Percentiles rank a stretch among this genome's conserved stretches.
Conservation (phyloP, 2,329 filamentous ascomycete species). For the Cladophialophora immunda region DNA sequence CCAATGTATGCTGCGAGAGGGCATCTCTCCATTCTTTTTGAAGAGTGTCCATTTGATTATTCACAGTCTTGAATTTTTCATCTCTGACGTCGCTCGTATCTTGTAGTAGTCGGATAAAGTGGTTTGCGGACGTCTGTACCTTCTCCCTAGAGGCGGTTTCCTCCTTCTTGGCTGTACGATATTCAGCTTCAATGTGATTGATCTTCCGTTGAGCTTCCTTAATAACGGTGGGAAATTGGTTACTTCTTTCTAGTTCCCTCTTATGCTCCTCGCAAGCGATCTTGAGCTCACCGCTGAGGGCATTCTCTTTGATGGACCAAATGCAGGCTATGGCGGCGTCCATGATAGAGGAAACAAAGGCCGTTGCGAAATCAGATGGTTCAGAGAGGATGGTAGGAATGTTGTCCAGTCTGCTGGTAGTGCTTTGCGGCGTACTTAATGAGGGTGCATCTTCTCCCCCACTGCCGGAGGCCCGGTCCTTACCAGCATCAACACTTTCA, state of each 20-base stretch:
- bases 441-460: neutral
- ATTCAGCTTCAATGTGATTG: conserved; percentile 12
- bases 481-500: neutral
- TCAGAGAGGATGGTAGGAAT: neutral
- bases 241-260: conserved; percentile 2
- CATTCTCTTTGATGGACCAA: conserved; percentile 6
- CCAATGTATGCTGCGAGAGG: conserved; percentile 12
- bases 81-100: conserved; percentile 8
- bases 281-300: conserved; percentile 4
- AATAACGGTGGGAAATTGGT: conserved; percentile 26
- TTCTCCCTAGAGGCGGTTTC: conserved; percentile 1
- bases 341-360: conserved; percentile 9
- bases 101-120: conserved; percentile 17
- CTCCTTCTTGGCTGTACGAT: conserved; percentile 14
- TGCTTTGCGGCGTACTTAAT: neutral
- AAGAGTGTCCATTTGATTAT: conserved; percentile 1
- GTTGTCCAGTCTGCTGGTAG: neutral
- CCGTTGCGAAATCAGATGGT: conserved; percentile 2
- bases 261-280: conserved; percentile 16
- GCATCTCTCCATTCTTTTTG: neutral
- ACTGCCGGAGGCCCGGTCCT: neutral
- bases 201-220: conserved; percentile 20
- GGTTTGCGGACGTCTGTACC: neutral
- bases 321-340: conserved; percentile 4
- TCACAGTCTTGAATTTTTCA: neutral